Base-by-base conservation (phyloP, 257 asterid genomes). In the Rubia yunnanensis region DNA sequence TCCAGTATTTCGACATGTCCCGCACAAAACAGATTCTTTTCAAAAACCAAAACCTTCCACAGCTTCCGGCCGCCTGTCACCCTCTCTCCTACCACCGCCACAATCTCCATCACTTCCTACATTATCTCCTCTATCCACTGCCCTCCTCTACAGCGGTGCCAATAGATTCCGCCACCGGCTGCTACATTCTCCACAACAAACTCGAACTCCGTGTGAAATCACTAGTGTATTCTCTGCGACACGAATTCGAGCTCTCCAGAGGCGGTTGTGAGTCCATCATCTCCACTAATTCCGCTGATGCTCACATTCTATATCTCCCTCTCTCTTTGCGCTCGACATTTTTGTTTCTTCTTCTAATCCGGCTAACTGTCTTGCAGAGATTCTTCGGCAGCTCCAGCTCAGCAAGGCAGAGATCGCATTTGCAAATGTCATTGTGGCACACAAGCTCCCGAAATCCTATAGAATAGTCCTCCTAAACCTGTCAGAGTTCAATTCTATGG, bases 1-100 rank as follows among this genome's bases (percentile, higher is more conserved):
- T n/a, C n/a, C n/a, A n/a, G n/a, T n/a, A n/a, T n/a, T n/a, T n/a
- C n/a, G n/a, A n/a, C n/a, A n/a, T n/a, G n/a, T n/a, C n/a, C n/a
- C n/a, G n/a, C n/a, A n/a, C n/a, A 44, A 15, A 70, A 32, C 15
- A 68, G 73, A 1, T 70, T 70, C 73, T 70, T 68, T 62, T 62
- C 68, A 5, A 15, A 61, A 26, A 61, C 68, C 17, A 20, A 7
- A 9, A 18, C 36, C 30, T 70, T 13, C 46, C 34, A 61, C 18
- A 70, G 73, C 60, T 32, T 61, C 13, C 14, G 73, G 34, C 63
- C 44, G 15, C 35, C 53, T 18, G 61, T 32, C 10, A 1, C 68
- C 7, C 55, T 50, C 9, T 68, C 68, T 8, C 44, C 55, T 0
- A 22, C 54, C 23, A 49, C 68, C 17, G 28, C 63, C 32, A 54